Evolutionary conservation across 2,329 filamentous ascomycete species (phyloP).

Genomic region (Bipolaris sorokiniana): DNA sequence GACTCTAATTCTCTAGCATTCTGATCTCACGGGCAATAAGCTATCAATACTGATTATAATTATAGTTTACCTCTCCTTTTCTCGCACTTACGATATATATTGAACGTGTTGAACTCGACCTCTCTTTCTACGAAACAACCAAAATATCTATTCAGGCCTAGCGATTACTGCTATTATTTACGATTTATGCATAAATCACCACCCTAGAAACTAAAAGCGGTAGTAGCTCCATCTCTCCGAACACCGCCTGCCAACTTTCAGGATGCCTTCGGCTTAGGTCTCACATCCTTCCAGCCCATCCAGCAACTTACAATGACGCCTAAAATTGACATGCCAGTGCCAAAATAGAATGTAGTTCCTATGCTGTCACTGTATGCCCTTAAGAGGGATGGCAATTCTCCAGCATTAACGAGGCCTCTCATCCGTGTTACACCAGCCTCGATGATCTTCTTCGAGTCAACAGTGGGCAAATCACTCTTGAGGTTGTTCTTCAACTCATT

Average conservation of each 20-base stretch:
- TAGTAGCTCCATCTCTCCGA: no score
- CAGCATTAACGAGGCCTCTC: not conserved
- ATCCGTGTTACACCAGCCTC: not conserved
- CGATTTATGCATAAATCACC: not conserved
- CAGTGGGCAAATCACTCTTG: not conserved
- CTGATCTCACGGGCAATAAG: no score
- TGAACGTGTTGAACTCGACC: no score
- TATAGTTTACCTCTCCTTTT: no score
- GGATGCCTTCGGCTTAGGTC: not conserved
- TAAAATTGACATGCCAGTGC: not conserved
- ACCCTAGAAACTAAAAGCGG: not conserved
- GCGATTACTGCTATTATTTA: no score
- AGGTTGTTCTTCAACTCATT: constrained; percentile 4
- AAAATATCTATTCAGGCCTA: no score
- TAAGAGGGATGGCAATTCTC: not conserved
- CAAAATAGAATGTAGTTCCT: not conserved
- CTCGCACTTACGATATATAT: no score
- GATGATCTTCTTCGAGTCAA: not conserved
- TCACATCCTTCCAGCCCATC: not conserved
- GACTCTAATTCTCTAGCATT: no score
- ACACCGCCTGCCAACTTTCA: not conserved
- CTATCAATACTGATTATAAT: no score
- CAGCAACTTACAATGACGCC: not conserved
- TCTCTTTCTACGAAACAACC: no score
- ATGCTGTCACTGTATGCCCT: not conserved